These are phyloP conservation scores for Mycena sanguinolenta DNA, from an alignment of 768 basidiomycete genomes.

Conservation along the genomic window DNA sequence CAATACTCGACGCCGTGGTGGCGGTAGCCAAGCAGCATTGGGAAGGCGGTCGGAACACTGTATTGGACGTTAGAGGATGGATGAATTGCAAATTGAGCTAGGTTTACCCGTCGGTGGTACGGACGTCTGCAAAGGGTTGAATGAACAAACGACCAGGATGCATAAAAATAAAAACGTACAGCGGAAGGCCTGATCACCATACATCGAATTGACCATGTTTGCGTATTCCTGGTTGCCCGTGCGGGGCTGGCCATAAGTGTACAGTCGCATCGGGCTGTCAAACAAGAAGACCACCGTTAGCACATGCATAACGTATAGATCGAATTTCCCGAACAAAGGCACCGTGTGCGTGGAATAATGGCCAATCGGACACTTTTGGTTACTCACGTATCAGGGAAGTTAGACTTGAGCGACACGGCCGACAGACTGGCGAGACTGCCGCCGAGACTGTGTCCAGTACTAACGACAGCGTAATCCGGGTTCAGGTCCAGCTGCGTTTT, in stretches of 20 bases:
- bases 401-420: not conserved
- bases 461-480: not conserved
- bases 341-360: too few species aligned
- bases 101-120: not conserved
- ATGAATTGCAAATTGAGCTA: not conserved
- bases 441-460: constrained; percentile 5
- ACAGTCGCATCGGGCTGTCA: not conserved
- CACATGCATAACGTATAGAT: not conserved
- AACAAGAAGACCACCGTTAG: not conserved
- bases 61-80: too few species aligned
- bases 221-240: not conserved
- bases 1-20: not conserved
- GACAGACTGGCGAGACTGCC: not conserved
- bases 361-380: too few species aligned
- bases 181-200: not conserved
- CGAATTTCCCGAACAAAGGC: not conserved
- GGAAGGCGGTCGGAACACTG: not conserved
- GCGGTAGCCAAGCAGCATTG: not conserved
- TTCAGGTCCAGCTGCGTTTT: not conserved
- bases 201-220: not conserved
- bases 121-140: not conserved
- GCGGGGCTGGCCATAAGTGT: not conserved
- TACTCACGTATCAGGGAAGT: not conserved
- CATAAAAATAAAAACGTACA: not conserved
- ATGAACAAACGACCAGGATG: not conserved